These are phyloP conservation scores for Fraxinus quadrangulata DNA, from an alignment of 257 asterid species.

Conservation along the genomic window DNA sequence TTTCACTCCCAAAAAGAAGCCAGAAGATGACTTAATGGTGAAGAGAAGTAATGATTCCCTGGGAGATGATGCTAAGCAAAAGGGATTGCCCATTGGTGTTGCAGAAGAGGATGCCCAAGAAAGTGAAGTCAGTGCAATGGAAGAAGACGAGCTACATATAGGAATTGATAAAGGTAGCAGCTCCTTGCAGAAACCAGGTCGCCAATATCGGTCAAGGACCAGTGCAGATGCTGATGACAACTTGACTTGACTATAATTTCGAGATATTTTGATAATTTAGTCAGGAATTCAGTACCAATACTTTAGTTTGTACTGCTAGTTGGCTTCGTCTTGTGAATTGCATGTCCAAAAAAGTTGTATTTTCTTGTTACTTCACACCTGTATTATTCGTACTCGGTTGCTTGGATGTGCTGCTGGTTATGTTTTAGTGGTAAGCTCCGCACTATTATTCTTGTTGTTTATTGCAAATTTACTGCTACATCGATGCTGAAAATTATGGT, in stretches of 20 bases:
- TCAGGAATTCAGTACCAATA: neutral
- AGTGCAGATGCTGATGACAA: neutral
- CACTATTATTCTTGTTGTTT: neutral
- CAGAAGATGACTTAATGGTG: constrained; percentile 25
- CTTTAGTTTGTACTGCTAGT: neutral
- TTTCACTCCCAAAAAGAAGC: constrained; percentile 61
- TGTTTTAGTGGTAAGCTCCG: neutral
- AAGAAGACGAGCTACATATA: constrained; percentile 50
- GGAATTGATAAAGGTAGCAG: constrained; percentile 27
- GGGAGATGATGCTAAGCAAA: constrained; percentile 34
- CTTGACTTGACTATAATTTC: neutral
- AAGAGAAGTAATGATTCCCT: constrained; percentile 24
- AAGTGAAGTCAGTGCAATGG: constrained; percentile 59
- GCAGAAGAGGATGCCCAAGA: constrained; percentile 49
- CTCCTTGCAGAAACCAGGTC: constrained; percentile 46
- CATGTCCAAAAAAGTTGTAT: neutral
- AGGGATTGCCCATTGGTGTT: constrained; percentile 42
- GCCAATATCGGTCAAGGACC: constrained; percentile 58
- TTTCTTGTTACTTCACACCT: neutral
- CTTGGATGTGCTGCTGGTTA: neutral
- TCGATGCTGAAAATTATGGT: too few species aligned
- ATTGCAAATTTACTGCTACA: neutral
- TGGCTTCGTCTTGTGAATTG: neutral
- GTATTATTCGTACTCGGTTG: neutral
- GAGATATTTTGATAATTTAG: neutral